These are phyloP conservation scores for Ammopiptanthus mongolicus DNA, from an alignment of 306 rosid genomes.

Conservation along the genomic window DNA sequence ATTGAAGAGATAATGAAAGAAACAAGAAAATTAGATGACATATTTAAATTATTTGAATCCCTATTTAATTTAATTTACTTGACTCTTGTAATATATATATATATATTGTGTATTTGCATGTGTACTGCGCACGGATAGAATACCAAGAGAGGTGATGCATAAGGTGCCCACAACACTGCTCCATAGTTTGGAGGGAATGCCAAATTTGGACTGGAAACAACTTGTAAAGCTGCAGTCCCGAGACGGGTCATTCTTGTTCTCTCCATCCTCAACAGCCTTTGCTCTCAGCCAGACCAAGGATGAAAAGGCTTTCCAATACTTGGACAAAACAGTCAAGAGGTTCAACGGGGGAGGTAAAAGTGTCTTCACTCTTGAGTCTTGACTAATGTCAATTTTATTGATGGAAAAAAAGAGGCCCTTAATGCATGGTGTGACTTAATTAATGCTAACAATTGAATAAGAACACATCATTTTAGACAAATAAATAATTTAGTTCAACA, in stretches of 20 bases:
- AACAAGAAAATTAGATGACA: no score
- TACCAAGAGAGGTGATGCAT: slow-evolving; percentile 72
- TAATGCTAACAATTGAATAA: no score
- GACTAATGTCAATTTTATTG: not conserved
- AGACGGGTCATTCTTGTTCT: slow-evolving; percentile 75
- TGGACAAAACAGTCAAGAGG: slow-evolving; percentile 31
- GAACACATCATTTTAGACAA: no score
- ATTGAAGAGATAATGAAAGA: no score
- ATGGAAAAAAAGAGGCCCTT: no score
- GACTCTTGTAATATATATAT: not conserved
- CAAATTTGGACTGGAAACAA: slow-evolving; percentile 60
- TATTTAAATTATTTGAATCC: no score
- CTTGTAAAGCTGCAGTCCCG: slow-evolving; percentile 61
- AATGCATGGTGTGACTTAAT: no score
- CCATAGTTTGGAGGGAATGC: slow-evolving; percentile 89
- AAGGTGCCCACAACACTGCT: slow-evolving; percentile 63
- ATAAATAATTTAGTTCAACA: not conserved
- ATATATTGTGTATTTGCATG: not conserved
- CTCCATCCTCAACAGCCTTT: slow-evolving; percentile 83
- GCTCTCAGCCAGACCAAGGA: slow-evolving; percentile 57
- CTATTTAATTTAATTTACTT: no score
- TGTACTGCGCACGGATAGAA: slow-evolving; percentile 32
- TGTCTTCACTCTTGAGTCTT: not conserved
- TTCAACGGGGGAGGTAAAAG: slow-evolving; percentile 72
- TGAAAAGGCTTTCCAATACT: slow-evolving; percentile 42